Base-by-base conservation (phyloP, 108 stramenopile genomes). In the Thalassiosira profunda region DNA sequence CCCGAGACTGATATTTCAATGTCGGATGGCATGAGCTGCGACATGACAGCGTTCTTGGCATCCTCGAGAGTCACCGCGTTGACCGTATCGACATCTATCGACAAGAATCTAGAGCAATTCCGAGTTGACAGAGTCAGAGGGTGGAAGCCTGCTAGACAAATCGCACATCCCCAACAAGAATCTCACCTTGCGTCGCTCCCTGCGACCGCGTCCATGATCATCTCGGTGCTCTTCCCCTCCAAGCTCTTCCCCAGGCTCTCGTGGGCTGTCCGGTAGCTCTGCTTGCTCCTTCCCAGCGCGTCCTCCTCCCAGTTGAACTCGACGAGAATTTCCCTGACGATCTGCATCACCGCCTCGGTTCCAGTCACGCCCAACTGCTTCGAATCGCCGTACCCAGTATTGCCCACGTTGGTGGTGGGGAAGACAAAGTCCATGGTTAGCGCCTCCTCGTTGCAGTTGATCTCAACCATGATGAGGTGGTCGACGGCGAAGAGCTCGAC, bases 401-500 rank as follows among this genome's bases (percentile, higher is more conserved):
- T 94, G 17, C 91, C 93, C 12, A 92, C 91, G 66, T 94, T 89
- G 2, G 95, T 98, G 8, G 98, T 98, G 12, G 97, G 97, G 86
- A 98, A 98, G 2, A 87, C 84, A 58, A 98, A 98, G 67, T 98
- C 98, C 47, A 97, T 79, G 24, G 86, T 86, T 18, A 98, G 70
- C 11, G 91, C 79, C 66, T 98, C 98, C 63, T 97, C 98, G 63
- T 72, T 95, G 78, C 96, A 96, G 57, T 90, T 94, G 67, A 98
- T 96, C 65, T 97, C 95, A 2, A 98, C 98, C 98, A 97, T 98
- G 37, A 98, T 83, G 20, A 98, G 81, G 70, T 97, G 95, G 71
- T 98, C 98, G 26, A 98, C 97, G 61, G 97, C 98, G 65, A 99
- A 99, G 11, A 99, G 80, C 79, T 99, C 98, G 33, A 99, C 98